phyloP scores from a whole-genome alignment of 208 protist genomes.

The Acanthamoeba healyi region DNA sequence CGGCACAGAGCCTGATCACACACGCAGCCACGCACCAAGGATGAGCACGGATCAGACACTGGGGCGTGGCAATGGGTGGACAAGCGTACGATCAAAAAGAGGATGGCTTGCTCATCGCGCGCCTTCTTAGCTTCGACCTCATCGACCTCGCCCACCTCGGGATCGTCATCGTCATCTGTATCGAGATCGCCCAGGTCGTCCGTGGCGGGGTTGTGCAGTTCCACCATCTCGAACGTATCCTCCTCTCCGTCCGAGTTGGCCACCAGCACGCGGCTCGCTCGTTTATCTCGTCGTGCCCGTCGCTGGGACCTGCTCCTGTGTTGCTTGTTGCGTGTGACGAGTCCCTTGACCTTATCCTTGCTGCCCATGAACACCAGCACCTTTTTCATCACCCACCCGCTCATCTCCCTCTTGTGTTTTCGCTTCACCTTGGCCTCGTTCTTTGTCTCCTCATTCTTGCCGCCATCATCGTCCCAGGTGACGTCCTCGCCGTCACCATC shows the following conservation, averaged over 20 bases:
- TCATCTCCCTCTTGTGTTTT: neutral
- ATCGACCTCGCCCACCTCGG: neutral
- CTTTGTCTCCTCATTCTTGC: neutral
- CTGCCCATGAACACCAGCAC: slow-evolving; percentile 33
- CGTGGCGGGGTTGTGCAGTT: neutral
- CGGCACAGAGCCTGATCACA: neutral
- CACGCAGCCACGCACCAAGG: neutral
- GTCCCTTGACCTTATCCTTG: slow-evolving; percentile 26
- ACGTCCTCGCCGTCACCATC: neutral
- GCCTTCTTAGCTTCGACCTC: slow-evolving; percentile 14
- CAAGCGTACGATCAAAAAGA: slow-evolving; percentile 2
- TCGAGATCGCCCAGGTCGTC: neutral
- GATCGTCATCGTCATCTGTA: neutral
- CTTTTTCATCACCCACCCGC: slow-evolving; percentile 66
- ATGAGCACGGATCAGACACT: neutral
- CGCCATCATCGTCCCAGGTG: neutral
- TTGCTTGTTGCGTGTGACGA: neutral
- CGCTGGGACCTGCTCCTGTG: neutral
- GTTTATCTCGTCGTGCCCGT: neutral
- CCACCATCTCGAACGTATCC: neutral
- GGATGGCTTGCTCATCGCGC: slow-evolving; percentile 4
- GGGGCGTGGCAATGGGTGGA: neutral
- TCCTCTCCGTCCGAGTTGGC: neutral
- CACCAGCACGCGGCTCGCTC: neutral
- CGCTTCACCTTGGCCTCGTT: neutral